Evolutionary conservation across 1,139 yeast genomes (phyloP), one percentile per base, ranked within the genome.

Genomic region (Suhomyces taliae): DNA sequence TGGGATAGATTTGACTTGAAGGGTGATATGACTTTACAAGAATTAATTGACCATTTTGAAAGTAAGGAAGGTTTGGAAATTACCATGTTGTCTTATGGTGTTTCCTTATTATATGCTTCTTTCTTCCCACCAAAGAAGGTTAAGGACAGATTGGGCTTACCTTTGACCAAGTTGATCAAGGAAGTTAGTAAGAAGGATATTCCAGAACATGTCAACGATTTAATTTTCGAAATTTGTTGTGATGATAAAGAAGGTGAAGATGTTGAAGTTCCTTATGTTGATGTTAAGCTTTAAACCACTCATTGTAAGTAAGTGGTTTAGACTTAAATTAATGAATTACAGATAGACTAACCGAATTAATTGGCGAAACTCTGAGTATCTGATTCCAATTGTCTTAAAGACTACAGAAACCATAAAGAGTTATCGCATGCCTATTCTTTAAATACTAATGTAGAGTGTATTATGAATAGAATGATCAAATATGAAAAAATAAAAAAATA

Each of bases 171-270:
- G 53, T 74, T 91, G 58, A 87, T 90, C 56, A 90, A 88, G 64
- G 72, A 79, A 27, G 91, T 95, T 37, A 84, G 95, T 47, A 90
- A 90, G 74, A 87, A 89, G 66, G 90, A 89, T 14, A 70, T 93
- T 48, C 87, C 90, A n/a, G 64, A 74, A 4, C 90, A 87, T 63
- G 83, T 82, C 48, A 83, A 83, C 66, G 82, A 88, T 37, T 76
- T 93, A 69, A 84, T 91, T 49, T 79, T 95, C 52, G 99, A 93
- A 68, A 79, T 93, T 38, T 90, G 97, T 64, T 89, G 95, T 51
- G 99, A 93, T 61, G 99, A 93, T 64, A 76, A 82, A 61, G 80
- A 85, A 44, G 99, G 95, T 36, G 97, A 93, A 64, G 99, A 95
- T 65, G 97, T 90, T 27, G 99, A 91, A 60, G 90, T 90, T 54